phyloP scores from a whole-genome alignment of 805 yeast species.

The Kodamaea neixiangensis region DNA sequence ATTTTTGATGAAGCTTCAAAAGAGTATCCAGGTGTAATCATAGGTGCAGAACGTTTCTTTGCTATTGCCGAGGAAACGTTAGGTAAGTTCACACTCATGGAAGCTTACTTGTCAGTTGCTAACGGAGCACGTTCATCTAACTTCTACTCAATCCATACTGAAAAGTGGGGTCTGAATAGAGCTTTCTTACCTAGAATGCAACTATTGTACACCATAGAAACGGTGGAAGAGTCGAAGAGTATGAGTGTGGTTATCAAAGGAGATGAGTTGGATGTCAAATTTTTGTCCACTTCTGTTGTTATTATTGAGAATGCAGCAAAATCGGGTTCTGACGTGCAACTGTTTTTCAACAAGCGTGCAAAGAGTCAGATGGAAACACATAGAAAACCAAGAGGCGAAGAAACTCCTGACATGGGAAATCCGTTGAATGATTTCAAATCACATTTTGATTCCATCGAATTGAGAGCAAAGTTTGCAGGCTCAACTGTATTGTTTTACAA shows the following conservation, averaged over 20 bases:
- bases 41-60: slow-evolving; percentile 75
- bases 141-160: slow-evolving; percentile 50
- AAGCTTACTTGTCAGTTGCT: slow-evolving; percentile 72
- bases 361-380: not conserved
- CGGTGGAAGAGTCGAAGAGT: slow-evolving; percentile 31
- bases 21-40: slow-evolving; percentile 66
- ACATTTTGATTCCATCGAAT: slow-evolving; percentile 45
- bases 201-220: slow-evolving; percentile 44
- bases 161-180: slow-evolving; percentile 52
- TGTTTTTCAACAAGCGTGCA: slow-evolving; percentile 26
- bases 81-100: slow-evolving; percentile 69
- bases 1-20: slow-evolving; percentile 51
- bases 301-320: slow-evolving; percentile 54
- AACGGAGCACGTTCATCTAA: slow-evolving; percentile 54
- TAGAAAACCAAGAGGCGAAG: not conserved
- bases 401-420: not conserved
- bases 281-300: slow-evolving; percentile 56
- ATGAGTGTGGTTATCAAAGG: slow-evolving; percentile 58
- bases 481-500: slow-evolving; percentile 57
- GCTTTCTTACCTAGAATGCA: slow-evolving; percentile 73
- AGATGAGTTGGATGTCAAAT: slow-evolving; percentile 66
- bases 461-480: slow-evolving; percentile 64
- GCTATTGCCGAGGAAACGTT: slow-evolving; percentile 59
- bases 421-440: slow-evolving; percentile 13
- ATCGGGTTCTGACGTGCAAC: slow-evolving; percentile 49